phyloP scores from a whole-genome alignment of 73 alveolate species.

The Tetrahymena thermophila region DNA sequence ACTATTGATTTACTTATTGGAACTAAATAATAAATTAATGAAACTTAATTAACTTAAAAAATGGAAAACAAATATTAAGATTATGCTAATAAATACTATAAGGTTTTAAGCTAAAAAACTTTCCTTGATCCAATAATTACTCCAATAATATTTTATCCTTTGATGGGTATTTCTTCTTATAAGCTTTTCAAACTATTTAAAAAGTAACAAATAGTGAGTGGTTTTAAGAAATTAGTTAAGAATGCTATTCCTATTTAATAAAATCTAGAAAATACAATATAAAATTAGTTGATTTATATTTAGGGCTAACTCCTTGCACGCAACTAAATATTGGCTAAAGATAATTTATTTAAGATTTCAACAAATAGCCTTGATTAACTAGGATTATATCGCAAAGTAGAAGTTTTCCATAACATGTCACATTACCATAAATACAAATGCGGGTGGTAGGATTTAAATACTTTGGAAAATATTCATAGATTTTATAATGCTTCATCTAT shows the following conservation, averaged over 20 bases:
- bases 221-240: too few species aligned
- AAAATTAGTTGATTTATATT: too few species aligned
- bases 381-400: background rate
- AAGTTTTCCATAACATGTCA: background rate
- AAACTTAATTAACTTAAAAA: too few species aligned
- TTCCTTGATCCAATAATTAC: background rate
- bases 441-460: background rate
- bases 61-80: too few species aligned
- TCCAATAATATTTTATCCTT: background rate
- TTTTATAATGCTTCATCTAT: background rate
- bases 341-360: background rate
- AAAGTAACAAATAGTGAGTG: too few species aligned
- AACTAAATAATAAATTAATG: too few species aligned
- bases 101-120: background rate
- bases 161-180: background rate
- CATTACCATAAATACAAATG: background rate
- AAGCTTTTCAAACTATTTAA: background rate
- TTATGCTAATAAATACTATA: background rate
- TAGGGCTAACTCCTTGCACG: background rate
- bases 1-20: too few species aligned
- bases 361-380: background rate
- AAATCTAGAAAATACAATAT: too few species aligned
- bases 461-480: background rate
- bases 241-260: background rate
- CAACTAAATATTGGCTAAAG: background rate